phyloP scores from a whole-genome alignment of 345 rosid genomes.

The Brassica napus region Da-Ae NC_063436.1:9631501-9632000 shows the following conservation, averaged over 20 bases:
- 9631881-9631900: neutral
- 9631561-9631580: too few species aligned
- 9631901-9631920: neutral
- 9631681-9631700: neutral
- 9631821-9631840: constrained; percentile 53
- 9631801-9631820: constrained; percentile 43
- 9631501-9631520: too few species aligned
- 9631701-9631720: neutral
- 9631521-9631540: too few species aligned
- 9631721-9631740: constrained; percentile 41
- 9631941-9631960: neutral
- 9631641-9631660: neutral
- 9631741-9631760: constrained; percentile 47
- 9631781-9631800: constrained; percentile 38
- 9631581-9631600: too few species aligned
- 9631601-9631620: too few species aligned
- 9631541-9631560: too few species aligned
- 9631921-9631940: neutral
- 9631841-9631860: constrained; percentile 40
- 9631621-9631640: too few species aligned
- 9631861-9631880: neutral
- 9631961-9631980: neutral
- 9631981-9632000: neutral
- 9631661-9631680: neutral
- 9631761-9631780: neutral